Percentiles rank a stretch among this genome's conserved stretches.
phyloP scores from a whole-genome alignment of 495 filamentous ascomycete genomes.

The Penicillium simplicissimum region DNA sequence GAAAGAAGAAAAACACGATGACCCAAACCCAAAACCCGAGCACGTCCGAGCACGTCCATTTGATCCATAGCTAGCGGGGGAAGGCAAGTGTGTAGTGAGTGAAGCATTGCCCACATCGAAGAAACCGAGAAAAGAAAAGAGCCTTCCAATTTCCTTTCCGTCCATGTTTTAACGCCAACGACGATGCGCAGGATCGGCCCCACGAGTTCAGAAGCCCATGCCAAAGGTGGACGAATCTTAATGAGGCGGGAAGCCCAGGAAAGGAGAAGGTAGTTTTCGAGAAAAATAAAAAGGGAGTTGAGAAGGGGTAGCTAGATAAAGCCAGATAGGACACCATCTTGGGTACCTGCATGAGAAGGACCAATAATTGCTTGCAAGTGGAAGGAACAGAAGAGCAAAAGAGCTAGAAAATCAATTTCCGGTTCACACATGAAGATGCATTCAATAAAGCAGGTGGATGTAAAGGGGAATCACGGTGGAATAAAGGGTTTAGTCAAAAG shows the following conservation, averaged over 20 bases:
- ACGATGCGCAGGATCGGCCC: constrained; percentile 11
- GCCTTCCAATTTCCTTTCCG: background rate
- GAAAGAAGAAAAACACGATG: constrained; percentile 1
- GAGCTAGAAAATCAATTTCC: constrained; percentile 33
- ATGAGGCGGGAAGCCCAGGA: background rate
- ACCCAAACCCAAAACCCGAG: constrained; percentile 9
- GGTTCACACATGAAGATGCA: constrained; percentile 33
- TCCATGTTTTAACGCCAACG: constrained; percentile 16
- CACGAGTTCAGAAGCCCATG: constrained; percentile 28
- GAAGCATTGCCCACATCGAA: background rate
- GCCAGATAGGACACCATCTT: constrained; percentile 20
- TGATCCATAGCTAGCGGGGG: constrained; percentile 8
- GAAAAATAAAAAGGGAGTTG: background rate
- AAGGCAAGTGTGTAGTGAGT: constrained; percentile 1
- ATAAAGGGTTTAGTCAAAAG: constrained; percentile 16
- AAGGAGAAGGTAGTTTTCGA: background rate
- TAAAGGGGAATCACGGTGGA: constrained; percentile 35
- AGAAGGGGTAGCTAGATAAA: constrained; percentile 13
- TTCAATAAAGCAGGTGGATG: constrained; percentile 23
- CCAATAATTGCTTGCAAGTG: constrained; percentile 23
- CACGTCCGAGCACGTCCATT: constrained; percentile 17
- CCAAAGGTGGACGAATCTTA: constrained; percentile 20
- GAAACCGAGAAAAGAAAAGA: background rate
- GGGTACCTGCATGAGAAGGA: constrained; percentile 22
- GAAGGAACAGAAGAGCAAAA: constrained; percentile 10